These are phyloP conservation scores for Canavalia ensiformis DNA, from an alignment of 306 rosid species.

Conservation along the genomic window DNA sequence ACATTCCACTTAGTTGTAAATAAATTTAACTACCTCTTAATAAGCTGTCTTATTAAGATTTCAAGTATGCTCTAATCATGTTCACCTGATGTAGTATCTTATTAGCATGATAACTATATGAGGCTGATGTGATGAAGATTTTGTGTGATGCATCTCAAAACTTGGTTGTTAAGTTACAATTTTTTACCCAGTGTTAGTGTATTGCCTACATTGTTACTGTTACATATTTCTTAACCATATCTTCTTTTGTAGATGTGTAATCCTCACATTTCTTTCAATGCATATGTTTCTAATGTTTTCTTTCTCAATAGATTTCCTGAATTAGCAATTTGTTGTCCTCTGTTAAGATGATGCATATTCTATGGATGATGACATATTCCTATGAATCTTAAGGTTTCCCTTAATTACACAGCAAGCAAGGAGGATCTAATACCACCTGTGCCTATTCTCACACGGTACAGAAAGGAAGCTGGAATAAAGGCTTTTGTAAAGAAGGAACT, in stretches of 20 bases:
- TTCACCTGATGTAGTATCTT: slow-evolving; percentile 20
- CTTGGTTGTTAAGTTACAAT: not conserved
- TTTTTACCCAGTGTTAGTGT: not conserved
- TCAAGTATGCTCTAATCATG: slow-evolving; percentile 7
- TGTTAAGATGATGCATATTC: slow-evolving; percentile 41
- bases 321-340: slow-evolving; percentile 25
- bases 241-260: slow-evolving; percentile 21
- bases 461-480: slow-evolving; percentile 91
- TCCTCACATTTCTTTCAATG: slow-evolving; percentile 23
- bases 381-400: slow-evolving; percentile 44
- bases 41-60: slow-evolving; percentile 10
- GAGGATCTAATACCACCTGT: slow-evolving; percentile 92
- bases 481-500: slow-evolving; percentile 98
- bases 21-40: slow-evolving; percentile 10
- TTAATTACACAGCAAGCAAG: slow-evolving; percentile 78
- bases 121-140: not conserved
- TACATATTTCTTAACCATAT: slow-evolving; percentile 20
- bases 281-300: slow-evolving; percentile 18
- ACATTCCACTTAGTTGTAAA: slow-evolving; percentile 1
- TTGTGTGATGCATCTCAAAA: slow-evolving; percentile 38
- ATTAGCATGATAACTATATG: slow-evolving; percentile 8
- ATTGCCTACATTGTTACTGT: slow-evolving; percentile 16
- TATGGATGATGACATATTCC: slow-evolving; percentile 10
- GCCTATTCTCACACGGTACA: slow-evolving; percentile 93
- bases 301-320: slow-evolving; percentile 6